phyloP scores from a whole-genome alignment of 2,329 filamentous ascomycete genomes.

The Scedosporium apiospermum region DNA sequence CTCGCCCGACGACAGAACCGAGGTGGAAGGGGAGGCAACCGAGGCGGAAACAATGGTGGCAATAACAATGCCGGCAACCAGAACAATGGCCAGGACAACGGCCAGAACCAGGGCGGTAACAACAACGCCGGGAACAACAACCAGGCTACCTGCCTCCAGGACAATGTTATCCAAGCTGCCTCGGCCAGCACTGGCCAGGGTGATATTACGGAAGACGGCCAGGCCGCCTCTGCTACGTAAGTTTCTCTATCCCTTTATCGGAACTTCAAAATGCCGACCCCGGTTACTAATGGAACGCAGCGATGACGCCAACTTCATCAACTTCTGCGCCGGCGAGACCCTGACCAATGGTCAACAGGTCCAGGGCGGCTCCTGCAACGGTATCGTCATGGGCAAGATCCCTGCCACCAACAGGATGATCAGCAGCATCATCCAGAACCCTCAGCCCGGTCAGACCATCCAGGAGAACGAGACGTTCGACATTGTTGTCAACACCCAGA shows the following conservation, averaged over 20 bases:
- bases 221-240: constrained; percentile 43
- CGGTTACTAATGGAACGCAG: constrained; percentile 22
- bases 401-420: constrained; percentile 47
- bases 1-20: constrained; percentile 32
- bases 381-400: constrained; percentile 54
- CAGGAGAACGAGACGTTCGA: constrained; percentile 38
- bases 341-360: constrained; percentile 53
- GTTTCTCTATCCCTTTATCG: constrained; percentile 15
- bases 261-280: constrained; percentile 12
- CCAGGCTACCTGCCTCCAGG: constrained; percentile 8
- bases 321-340: constrained; percentile 45
- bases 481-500: constrained; percentile 40
- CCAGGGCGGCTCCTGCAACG: constrained; percentile 52
- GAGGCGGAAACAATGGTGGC: constrained; percentile 10
- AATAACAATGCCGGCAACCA: constrained; percentile 8
- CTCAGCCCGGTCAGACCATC: constrained; percentile 40
- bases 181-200: background rate
- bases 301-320: constrained; percentile 52
- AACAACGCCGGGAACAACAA: constrained; percentile 9
- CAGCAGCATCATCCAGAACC: constrained; percentile 43
- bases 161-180: background rate
- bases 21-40: constrained; percentile 13
- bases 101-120: constrained; percentile 12
- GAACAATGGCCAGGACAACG: constrained; percentile 12
- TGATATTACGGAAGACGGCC: constrained; percentile 21